phyloP scores from a whole-genome alignment of 768 basidiomycete genomes.

The Lentinus tigrinus region DNA sequence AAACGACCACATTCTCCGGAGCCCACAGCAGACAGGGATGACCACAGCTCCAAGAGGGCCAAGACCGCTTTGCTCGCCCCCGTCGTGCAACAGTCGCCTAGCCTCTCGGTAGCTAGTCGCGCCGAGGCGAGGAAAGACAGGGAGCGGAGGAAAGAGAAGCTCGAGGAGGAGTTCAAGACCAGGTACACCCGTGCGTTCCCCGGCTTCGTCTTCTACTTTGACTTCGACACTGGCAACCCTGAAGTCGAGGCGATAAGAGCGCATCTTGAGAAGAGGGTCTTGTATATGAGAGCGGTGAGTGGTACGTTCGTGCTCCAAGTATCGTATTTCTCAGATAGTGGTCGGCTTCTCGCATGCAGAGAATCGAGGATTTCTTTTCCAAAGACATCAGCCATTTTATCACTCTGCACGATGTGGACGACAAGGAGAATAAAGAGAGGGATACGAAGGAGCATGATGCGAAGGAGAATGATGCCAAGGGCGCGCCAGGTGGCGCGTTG shows the following conservation, averaged over 20 bases:
- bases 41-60: slow-evolving; percentile 42
- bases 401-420: slow-evolving; percentile 44
- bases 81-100: slow-evolving; percentile 9
- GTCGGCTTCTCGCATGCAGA: slow-evolving; percentile 40
- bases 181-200: slow-evolving; percentile 90
- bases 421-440: slow-evolving; percentile 79
- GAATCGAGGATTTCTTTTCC: slow-evolving; percentile 86
- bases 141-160: slow-evolving; percentile 48
- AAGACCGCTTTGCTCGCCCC: slow-evolving; percentile 28
- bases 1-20: slow-evolving; percentile 58
- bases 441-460: slow-evolving; percentile 24
- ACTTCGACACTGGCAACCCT: slow-evolving; percentile 50
- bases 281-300: slow-evolving; percentile 77
- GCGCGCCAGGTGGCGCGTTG: slow-evolving; percentile 30
- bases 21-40: slow-evolving; percentile 32
- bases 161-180: slow-evolving; percentile 69
- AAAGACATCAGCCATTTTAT: slow-evolving; percentile 85
- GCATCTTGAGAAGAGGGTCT: slow-evolving; percentile 54
- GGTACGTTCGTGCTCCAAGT: background rate
- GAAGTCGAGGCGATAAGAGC: slow-evolving; percentile 37
- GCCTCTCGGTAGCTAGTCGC: slow-evolving; percentile 20
- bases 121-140: slow-evolving; percentile 40
- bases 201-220: slow-evolving; percentile 82
- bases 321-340: background rate
- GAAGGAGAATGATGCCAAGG: slow-evolving; percentile 27